These are phyloP conservation scores for Leishmania major DNA, from an alignment of 208 protist species.

Conservation along the genomic window DNA sequence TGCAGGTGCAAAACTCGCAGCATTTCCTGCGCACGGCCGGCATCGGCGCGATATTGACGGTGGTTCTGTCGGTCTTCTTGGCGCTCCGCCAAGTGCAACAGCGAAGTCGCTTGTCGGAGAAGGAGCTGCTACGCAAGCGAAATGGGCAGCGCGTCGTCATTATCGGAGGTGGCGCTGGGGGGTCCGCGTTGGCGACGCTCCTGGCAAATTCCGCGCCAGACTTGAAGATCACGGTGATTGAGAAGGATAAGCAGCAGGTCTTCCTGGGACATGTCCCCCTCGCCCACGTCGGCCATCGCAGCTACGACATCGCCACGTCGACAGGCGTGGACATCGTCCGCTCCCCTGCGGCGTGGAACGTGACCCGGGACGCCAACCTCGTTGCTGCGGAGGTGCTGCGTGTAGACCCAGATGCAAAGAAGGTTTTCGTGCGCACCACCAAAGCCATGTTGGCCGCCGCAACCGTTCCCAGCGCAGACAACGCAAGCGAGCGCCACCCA, in stretches of 20 bases:
- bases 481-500: neutral
- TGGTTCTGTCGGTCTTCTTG: constrained; percentile 35
- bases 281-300: constrained; percentile 84
- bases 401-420: constrained; percentile 48
- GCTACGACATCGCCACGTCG: constrained; percentile 86
- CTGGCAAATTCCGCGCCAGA: constrained; percentile 54
- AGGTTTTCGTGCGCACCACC: constrained; percentile 53
- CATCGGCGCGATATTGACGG: constrained; percentile 34
- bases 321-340: constrained; percentile 69
- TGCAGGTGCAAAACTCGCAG: constrained; percentile 54
- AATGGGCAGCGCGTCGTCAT: constrained; percentile 72
- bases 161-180: constrained; percentile 71
- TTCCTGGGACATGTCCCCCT: constrained; percentile 70
- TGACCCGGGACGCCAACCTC: constrained; percentile 74
- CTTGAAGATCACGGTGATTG: constrained; percentile 81
- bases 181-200: constrained; percentile 58
- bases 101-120: constrained; percentile 38
- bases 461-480: constrained; percentile 3
- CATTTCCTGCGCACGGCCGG: constrained; percentile 43
- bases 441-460: constrained; percentile 19
- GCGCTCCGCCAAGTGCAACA: constrained; percentile 49
- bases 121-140: constrained; percentile 31
- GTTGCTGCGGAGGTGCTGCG: constrained; percentile 63
- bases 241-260: constrained; percentile 60
- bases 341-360: constrained; percentile 78